Evolutionary conservation across 768 basidiomycete species (phyloP).

Genomic region (Trametes cinnabarina): DNA sequence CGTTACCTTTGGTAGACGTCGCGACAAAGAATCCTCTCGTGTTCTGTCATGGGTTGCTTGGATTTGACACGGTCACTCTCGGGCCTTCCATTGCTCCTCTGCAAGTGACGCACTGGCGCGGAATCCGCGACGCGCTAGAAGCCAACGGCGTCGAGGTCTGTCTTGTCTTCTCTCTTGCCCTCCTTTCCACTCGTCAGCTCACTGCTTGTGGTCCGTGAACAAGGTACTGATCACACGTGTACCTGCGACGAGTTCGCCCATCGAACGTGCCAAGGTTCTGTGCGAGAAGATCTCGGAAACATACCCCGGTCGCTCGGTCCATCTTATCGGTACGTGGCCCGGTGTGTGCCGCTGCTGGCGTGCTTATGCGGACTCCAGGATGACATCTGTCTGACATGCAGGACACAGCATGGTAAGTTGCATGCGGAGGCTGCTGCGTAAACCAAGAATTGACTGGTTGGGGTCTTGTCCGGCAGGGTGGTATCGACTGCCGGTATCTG

Average conservation of each 20-base stretch:
- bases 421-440: neutral
- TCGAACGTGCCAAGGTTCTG: slow-evolving; percentile 89
- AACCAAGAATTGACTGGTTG: neutral
- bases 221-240: slow-evolving; percentile 87
- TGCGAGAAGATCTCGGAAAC: slow-evolving; percentile 73
- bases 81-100: slow-evolving; percentile 74
- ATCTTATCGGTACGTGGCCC: slow-evolving; percentile 67
- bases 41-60: slow-evolving; percentile 93
- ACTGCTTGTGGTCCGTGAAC: neutral
- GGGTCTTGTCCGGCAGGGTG: slow-evolving; percentile 51
- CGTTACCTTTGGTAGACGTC: slow-evolving; percentile 47
- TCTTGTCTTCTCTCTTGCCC: neutral
- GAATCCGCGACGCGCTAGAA: slow-evolving; percentile 90
- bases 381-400: slow-evolving; percentile 18
- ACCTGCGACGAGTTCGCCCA: slow-evolving; percentile 85
- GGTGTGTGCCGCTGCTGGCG: slow-evolving; percentile 18
- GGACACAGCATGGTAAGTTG: slow-evolving; percentile 74
- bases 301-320: slow-evolving; percentile 82
- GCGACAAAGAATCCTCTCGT: slow-evolving; percentile 83
- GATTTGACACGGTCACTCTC: slow-evolving; percentile 83
- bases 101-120: slow-evolving; percentile 94
- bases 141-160: slow-evolving; percentile 71
- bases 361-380: slow-evolving; percentile 28
- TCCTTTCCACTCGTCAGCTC: neutral
- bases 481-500: slow-evolving; percentile 88